Evolutionary conservation across 352 stramenopile species (phyloP), one percentile per base, ranked within the genome.

Genomic region (Globisporangium echinulatum): DNA sequence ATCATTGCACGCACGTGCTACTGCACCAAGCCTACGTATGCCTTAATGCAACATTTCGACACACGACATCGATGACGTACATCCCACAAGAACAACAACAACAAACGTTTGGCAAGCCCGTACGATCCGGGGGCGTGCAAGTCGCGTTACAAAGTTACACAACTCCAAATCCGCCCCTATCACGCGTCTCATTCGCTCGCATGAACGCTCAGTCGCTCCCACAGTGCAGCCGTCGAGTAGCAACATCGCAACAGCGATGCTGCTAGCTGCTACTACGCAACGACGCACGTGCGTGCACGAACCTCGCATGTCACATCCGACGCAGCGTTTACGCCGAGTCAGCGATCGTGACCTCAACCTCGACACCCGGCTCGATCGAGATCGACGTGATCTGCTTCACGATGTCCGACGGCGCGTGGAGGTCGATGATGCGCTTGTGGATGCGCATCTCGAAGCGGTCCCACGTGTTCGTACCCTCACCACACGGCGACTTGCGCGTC

Each of bases 381-480:
- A 99, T 99, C 66, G 90, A 98, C 59, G 97, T 99, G 78, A 99
- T 98, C 83, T 99, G 92, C 94, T 99, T 99, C 61, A 99, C 97
- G 64, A 99, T 97, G 84, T 99, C 96, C 72, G 95, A 97, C 52
- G 97, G 95, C 60, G 96, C 94, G 78, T 99, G 90, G 62, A 99
- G 82, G 77, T 99, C 97, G 75, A 99, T 98, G 75, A 99, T 97
- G 71, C 97, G 94, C 94, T 99, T 99, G 88, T 97, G 91, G 71
- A 97, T 96, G 75, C 96, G 91, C 97, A 99, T 99, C 81, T 99
- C 96, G 80, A 99, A 99, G 65, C 95, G 86, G 83, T 99, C 97
- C 93, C 96, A 99, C 49, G 97, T 99, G 89, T 99, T 99, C 88
- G 97, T 99, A 97, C 97, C 97, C 67, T 96, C 87, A 92, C 85